These are phyloP conservation scores for Botrytis fragariae DNA, from an alignment of 2,329 filamentous ascomycete genomes.

Conservation along the genomic window DNA sequence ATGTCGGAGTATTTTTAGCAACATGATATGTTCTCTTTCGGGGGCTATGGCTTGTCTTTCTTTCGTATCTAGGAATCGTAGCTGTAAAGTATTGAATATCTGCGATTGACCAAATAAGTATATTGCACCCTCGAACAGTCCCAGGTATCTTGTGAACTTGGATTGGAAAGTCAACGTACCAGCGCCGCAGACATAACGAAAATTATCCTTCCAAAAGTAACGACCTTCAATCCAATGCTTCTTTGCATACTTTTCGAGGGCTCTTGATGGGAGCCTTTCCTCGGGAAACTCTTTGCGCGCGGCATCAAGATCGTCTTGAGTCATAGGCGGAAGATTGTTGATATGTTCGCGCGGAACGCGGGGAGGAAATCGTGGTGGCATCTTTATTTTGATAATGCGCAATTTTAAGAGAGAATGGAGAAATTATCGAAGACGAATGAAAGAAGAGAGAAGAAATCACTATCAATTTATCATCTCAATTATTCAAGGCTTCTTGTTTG, in stretches of 20 bases:
- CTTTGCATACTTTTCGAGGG: not conserved
- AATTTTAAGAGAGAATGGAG: not conserved
- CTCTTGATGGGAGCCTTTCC: not conserved
- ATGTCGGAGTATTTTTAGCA: not conserved
- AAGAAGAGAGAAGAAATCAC: not conserved
- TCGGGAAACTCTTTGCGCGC: not conserved
- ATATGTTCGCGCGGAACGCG: not conserved
- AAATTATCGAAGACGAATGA: not conserved
- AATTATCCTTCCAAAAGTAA: not conserved
- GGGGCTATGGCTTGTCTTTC: accelerated
- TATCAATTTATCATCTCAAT: not conserved
- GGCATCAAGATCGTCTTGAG: not conserved
- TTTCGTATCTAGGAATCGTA: not conserved
- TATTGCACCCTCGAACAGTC: not conserved
- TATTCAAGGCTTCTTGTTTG: not conserved
- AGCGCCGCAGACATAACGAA: not conserved
- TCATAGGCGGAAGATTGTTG: not conserved
- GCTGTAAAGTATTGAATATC: not conserved
- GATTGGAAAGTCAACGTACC: not conserved
- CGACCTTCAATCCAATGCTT: not conserved
- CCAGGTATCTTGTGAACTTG: accelerated
- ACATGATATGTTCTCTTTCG: not conserved
- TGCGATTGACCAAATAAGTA: not conserved
- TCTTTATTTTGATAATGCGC: not conserved
- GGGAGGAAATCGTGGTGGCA: not conserved